Conservation (phyloP, 495 filamentous ascomycete genomes). For the Geoglossum glabrum region DNA sequence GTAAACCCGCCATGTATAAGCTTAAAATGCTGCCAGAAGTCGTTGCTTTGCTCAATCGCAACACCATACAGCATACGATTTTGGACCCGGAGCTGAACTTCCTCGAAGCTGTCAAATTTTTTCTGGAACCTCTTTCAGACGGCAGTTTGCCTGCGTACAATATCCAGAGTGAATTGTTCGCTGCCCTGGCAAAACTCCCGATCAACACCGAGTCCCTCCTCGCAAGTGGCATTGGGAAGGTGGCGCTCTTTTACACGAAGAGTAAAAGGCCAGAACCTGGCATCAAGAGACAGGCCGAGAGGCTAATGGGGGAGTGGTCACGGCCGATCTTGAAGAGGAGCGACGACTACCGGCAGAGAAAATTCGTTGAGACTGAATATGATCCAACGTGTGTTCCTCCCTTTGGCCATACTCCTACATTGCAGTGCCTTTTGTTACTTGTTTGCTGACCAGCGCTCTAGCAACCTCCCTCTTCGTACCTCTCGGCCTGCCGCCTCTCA, state of each 20-base stretch:
- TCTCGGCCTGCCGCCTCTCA: conserved; percentile 3
- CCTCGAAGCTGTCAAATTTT: conserved; percentile 83
- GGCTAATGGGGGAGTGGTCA: conserved; percentile 83
- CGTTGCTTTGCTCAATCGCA: conserved; percentile 66
- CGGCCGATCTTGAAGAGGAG: conserved; percentile 84
- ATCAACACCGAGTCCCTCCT: conserved; percentile 79
- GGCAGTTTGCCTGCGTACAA: conserved; percentile 86
- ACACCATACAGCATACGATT: conserved; percentile 56
- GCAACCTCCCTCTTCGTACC: conserved; percentile 10
- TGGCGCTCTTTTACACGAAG: conserved; percentile 90
- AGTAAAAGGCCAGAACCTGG: conserved; percentile 64
- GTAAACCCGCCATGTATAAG: conserved; percentile 74
- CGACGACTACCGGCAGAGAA: conserved; percentile 76
- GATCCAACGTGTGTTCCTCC: conserved; percentile 30
- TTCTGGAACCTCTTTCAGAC: conserved; percentile 87
- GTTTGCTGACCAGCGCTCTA: conserved; percentile 7
- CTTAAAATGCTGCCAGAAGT: conserved; percentile 90
- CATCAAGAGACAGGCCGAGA: conserved; percentile 88
- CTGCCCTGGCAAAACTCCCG: conserved; percentile 53
- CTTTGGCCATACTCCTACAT: background rate
- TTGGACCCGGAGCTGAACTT: conserved; percentile 92
- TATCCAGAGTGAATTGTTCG: conserved; percentile 88
- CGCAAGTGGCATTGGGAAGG: conserved; percentile 84
- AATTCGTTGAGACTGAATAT: conserved; percentile 31
- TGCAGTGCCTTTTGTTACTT: conserved; percentile 5